These are phyloP conservation scores for Aphanomyces invadans DNA, from an alignment of 352 stramenopile species.

Conservation along the genomic window DNA sequence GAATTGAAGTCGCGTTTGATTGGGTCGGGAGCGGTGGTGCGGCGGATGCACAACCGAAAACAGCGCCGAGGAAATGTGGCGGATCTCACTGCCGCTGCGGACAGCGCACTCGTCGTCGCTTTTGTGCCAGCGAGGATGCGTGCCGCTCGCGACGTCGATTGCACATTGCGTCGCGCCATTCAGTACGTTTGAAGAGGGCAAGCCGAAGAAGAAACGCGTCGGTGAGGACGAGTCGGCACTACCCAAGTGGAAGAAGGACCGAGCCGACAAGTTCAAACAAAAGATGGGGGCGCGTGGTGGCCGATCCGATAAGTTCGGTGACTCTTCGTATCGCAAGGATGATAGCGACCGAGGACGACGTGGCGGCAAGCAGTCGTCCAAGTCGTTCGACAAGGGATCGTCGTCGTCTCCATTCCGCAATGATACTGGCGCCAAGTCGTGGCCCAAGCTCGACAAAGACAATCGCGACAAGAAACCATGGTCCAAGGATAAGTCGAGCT, in stretches of 20 bases:
- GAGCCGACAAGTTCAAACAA: conserved; percentile 19
- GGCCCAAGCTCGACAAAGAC: not conserved
- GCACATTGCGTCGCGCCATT: not conserved
- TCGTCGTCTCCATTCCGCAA: not conserved
- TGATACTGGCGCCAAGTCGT: not conserved
- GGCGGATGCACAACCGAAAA: not conserved
- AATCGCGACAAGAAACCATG: not conserved
- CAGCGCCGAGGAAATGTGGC: conserved; percentile 1
- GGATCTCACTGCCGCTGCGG: not conserved
- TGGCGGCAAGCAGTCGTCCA: not conserved
- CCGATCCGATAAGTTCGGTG: not conserved
- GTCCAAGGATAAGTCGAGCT: not conserved
- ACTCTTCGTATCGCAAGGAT: not conserved
- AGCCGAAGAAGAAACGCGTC: not conserved
- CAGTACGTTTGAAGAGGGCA: not conserved
- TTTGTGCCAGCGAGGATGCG: not conserved
- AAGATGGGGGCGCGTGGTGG: not conserved
- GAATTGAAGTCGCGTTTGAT: not conserved
- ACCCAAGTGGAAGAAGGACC: conserved; percentile 24
- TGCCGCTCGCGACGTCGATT: not conserved
- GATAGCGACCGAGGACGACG: not conserved
- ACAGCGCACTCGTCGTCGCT: not conserved
- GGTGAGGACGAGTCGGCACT: not conserved
- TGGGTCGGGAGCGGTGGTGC: not conserved
- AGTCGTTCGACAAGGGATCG: not conserved